A percentile compares a stretch with the other conserved stretches of the same genome.
These are phyloP conservation scores for Suillus tomentosus DNA, from an alignment of 768 basidiomycete genomes.

Conservation along the genomic window DNA sequence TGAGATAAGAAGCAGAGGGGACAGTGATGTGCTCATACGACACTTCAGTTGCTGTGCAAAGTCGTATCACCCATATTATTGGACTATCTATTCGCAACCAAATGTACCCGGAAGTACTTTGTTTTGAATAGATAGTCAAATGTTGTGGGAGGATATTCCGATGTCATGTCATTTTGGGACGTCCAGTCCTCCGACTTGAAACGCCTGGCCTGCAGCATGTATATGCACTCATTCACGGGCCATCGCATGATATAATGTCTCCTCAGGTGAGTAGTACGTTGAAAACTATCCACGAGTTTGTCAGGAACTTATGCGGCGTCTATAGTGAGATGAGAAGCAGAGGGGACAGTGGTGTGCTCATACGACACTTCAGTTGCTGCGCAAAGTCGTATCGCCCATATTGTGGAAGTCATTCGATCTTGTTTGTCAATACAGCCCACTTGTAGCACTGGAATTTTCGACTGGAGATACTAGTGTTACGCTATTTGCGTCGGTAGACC, in stretches of 20 bases:
- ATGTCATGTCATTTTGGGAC: neutral
- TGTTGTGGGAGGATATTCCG: neutral
- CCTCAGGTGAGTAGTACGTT: neutral
- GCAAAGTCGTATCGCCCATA: neutral
- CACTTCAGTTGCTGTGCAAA: neutral
- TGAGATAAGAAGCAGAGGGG: neutral
- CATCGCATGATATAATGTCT: neutral
- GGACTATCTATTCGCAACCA: constrained; percentile 1
- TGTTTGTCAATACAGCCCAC: neutral
- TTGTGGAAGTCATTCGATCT: neutral
- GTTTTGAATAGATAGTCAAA: neutral
- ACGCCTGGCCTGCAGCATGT: neutral
- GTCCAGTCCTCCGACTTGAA: neutral
- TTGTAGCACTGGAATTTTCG: neutral
- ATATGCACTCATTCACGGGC: neutral
- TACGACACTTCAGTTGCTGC: neutral
- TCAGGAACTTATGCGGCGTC: neutral
- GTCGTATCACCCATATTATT: neutral
- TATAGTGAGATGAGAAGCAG: neutral
- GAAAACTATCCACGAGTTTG: neutral
- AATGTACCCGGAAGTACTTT: neutral
- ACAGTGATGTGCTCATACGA: neutral
- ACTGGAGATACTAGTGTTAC: neutral
- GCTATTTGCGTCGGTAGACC: neutral
- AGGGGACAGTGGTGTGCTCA: neutral